Evolutionary conservation across 2,329 filamentous ascomycete genomes (phyloP).

Genomic region (Colletotrichum musicola): DNA sequence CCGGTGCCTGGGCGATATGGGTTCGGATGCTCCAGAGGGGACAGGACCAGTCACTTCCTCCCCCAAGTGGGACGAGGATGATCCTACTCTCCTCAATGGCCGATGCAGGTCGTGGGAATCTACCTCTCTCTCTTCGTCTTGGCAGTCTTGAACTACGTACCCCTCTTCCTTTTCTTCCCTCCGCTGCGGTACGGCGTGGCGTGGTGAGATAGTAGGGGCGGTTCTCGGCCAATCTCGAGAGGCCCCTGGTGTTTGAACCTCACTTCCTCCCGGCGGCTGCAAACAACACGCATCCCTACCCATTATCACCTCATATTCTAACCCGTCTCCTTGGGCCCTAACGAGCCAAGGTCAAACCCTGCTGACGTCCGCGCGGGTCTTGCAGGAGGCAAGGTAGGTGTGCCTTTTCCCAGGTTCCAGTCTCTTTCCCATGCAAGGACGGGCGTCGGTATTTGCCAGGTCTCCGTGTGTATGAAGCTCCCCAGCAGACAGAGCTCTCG

Average conservation of each 20-base stretch:
- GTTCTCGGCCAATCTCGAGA: slow-evolving; percentile 30
- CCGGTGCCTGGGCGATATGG: slow-evolving; percentile 27
- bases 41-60: background rate
- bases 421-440: slow-evolving; percentile 23
- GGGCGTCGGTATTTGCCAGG: slow-evolving; percentile 35
- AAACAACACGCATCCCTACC: slow-evolving; percentile 8
- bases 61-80: slow-evolving; percentile 20
- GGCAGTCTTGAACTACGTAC: background rate
- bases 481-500: slow-evolving; percentile 10
- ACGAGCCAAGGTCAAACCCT: slow-evolving; percentile 33
- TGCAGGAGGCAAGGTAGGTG: background rate
- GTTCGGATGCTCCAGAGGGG: slow-evolving; percentile 27
- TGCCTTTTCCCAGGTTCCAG: slow-evolving; percentile 1
- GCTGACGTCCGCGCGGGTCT: slow-evolving; percentile 13
- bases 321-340: slow-evolving; percentile 37
- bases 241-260: slow-evolving; percentile 34
- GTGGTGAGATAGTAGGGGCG: background rate
- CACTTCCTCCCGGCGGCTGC: slow-evolving; percentile 25
- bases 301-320: slow-evolving; percentile 34
- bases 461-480: slow-evolving; percentile 26
- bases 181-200: background rate
- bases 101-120: background rate
- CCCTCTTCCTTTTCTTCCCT: background rate
- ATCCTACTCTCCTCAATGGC: slow-evolving; percentile 5
- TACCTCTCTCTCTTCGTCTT: background rate